Evolutionary conservation across 306 rosid genomes (phyloP).

Genomic region (Styphnolobium japonicum): DNA sequence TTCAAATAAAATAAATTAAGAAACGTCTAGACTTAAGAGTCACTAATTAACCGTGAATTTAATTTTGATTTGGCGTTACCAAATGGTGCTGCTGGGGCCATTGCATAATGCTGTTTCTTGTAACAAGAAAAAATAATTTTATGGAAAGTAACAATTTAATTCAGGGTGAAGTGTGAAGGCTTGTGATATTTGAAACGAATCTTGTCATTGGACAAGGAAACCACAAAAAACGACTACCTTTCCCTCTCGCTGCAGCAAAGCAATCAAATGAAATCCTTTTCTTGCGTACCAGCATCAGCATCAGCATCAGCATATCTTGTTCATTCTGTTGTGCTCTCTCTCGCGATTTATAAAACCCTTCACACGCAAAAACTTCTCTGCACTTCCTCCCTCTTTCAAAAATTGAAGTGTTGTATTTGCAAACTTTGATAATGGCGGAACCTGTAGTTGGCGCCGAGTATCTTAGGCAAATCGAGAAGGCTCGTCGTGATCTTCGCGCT

Average conservation of each 20-base stretch:
- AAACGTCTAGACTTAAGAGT: neutral
- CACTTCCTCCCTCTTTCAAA: neutral
- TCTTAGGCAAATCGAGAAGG: conserved; percentile 57
- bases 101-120: too few relatives aligned
- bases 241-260: neutral
- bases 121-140: too few relatives aligned
- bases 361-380: neutral
- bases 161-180: too few relatives aligned
- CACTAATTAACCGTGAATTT: neutral
- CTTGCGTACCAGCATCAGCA: conserved; percentile 9
- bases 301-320: neutral
- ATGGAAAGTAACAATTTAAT: too few relatives aligned
- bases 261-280: conserved; percentile 25
- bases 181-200: neutral
- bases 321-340: neutral
- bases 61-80: neutral
- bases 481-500: conserved; percentile 74
- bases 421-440: conserved; percentile 35
- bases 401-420: neutral
- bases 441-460: conserved; percentile 42
- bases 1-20: neutral
- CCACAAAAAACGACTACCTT: neutral
- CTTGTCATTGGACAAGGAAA: neutral
- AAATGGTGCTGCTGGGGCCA: neutral
- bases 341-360: neutral